These are phyloP conservation scores for Pythium brassicae DNA, from an alignment of 352 stramenopile genomes.

Conservation along the genomic window DNA sequence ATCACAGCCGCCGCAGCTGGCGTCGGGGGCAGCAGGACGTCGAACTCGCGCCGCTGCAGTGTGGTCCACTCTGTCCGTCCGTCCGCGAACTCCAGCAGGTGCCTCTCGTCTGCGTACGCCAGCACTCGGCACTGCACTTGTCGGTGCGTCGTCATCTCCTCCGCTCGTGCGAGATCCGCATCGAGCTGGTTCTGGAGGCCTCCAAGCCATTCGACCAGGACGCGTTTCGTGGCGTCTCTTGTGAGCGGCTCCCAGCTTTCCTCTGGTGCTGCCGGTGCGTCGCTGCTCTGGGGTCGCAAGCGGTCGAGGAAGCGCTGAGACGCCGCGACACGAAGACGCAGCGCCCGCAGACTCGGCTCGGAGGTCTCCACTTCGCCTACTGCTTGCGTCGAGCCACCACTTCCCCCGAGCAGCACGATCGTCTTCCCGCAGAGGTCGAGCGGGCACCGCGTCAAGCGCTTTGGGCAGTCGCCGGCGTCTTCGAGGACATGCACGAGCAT, in stretches of 20 bases:
- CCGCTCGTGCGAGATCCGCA: constrained; percentile 2
- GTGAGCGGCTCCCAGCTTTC: constrained; percentile 4
- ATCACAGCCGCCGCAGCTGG: neutral
- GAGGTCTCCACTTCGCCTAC: neutral
- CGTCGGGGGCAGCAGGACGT: constrained; percentile 17
- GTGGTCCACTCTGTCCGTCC: constrained; percentile 43
- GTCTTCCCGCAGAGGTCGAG: constrained; percentile 68
- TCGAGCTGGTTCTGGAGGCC: constrained; percentile 1
- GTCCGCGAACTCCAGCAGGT: constrained; percentile 57
- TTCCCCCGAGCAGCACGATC: constrained; percentile 39
- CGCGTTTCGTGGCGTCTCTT: neutral
- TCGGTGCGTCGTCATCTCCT: constrained; percentile 7
- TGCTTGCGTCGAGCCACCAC: neutral
- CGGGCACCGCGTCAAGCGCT: constrained; percentile 34
- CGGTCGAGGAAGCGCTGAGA: constrained; percentile 4
- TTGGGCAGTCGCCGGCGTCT: constrained; percentile 42
- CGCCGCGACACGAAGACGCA: constrained; percentile 2
- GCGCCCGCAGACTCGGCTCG: constrained; percentile 4
- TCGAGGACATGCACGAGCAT: constrained; percentile 36
- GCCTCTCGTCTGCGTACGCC: constrained; percentile 28
- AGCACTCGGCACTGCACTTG: constrained; percentile 33
- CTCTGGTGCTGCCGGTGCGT: neutral
- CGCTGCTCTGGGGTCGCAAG: neutral
- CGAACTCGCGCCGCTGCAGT: constrained; percentile 37
- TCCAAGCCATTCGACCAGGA: constrained; percentile 8